Conservation (phyloP, 768 basidiomycete species). For the Pleurotus eryngii region DNA sequence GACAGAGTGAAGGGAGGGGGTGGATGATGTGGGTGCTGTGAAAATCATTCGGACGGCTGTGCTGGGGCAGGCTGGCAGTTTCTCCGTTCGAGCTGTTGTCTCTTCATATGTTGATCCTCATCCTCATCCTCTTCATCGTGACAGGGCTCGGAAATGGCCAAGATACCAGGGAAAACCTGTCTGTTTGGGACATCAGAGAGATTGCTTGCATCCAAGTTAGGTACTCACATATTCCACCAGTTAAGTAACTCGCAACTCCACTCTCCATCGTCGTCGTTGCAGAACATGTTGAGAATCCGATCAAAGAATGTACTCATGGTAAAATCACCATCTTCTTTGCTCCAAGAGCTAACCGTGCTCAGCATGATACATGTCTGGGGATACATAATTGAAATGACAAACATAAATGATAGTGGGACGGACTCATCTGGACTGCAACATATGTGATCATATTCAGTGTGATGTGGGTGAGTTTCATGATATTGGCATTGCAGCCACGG, state of each 20-base stretch:
- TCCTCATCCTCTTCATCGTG: background rate
- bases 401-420: background rate
- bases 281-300: constrained; percentile 19
- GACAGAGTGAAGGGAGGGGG: too few relatives aligned
- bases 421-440: constrained; percentile 22
- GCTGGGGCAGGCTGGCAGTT: background rate
- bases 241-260: background rate
- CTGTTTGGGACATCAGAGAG: background rate
- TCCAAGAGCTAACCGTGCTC: constrained; percentile 14
- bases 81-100: background rate
- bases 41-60: background rate
- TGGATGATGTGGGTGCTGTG: background rate
- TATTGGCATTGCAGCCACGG: background rate
- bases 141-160: background rate
- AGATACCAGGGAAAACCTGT: background rate
- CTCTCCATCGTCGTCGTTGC: constrained; percentile 4
- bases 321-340: constrained; percentile 15
- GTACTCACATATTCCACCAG: constrained; percentile 7
- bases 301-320: constrained; percentile 15
- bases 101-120: background rate
- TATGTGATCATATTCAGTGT: constrained; percentile 27
- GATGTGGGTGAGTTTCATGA: constrained; percentile 14
- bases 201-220: background rate
- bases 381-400: background rate
- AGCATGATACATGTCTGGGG: constrained; percentile 19